phyloP scores from a whole-genome alignment of 768 basidiomycete genomes.

The Termitomyces sp. region DNA sequence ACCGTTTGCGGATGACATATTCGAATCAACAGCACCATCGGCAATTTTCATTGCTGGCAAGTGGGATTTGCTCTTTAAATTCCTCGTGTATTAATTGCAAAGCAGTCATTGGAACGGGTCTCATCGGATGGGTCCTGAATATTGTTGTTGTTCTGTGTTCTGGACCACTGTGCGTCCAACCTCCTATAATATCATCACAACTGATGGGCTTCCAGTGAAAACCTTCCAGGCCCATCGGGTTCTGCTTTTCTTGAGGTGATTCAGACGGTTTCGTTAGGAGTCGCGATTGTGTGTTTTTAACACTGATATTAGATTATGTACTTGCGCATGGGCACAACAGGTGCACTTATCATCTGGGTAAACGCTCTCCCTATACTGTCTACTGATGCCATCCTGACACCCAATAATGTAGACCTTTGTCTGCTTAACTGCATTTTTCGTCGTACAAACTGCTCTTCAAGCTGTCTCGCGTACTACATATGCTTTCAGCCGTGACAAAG shows the following conservation, averaged over 20 bases:
- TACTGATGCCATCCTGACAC: not conserved
- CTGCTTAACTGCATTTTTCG: conserved; percentile 85
- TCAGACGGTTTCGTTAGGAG: not conserved
- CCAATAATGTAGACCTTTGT: conserved; percentile 48
- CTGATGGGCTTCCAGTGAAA: conserved; percentile 31
- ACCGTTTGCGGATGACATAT: not conserved
- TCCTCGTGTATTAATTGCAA: too few relatives aligned
- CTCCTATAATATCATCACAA: not conserved
- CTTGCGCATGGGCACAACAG: conserved; percentile 69
- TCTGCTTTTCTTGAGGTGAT: conserved; percentile 65
- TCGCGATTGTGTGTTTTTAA: not conserved
- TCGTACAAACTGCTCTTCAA: conserved; percentile 75
- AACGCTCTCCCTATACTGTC: not conserved
- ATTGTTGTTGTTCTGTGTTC: conserved; percentile 84
- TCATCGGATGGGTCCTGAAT: conserved; percentile 84
- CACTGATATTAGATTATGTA: conserved; percentile 55
- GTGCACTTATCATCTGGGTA: conserved; percentile 77
- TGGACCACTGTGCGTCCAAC: conserved; percentile 53
- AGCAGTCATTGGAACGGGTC: conserved; percentile 65
- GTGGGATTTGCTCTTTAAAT: not conserved
- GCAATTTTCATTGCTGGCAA: conserved; percentile 23
- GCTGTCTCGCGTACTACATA: conserved; percentile 79
- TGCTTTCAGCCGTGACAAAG: conserved; percentile 79
- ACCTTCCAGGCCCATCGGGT: conserved; percentile 64
- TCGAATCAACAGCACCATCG: conserved; percentile 16